Conservation (phyloP, 768 basidiomycete species). For the Tulasnella sp. region DNA sequence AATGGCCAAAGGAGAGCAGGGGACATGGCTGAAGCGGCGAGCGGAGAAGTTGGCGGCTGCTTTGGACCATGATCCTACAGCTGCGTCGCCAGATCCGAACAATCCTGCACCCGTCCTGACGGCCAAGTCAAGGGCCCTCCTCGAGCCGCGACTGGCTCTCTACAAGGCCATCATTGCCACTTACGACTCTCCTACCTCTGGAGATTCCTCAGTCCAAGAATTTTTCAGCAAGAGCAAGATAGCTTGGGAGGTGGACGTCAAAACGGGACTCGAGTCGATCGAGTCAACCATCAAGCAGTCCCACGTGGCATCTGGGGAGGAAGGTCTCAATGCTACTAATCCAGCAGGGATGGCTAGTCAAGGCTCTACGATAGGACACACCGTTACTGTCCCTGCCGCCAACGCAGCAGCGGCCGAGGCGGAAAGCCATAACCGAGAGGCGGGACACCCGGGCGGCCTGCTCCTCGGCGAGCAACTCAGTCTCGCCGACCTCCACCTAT, state of each 20-base stretch:
- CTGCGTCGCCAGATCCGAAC: not conserved
- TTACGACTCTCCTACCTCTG: slow-evolving; percentile 40
- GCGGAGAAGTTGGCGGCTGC: not conserved
- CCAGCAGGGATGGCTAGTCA: too few species aligned
- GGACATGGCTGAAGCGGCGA: not conserved
- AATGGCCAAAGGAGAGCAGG: slow-evolving; percentile 35
- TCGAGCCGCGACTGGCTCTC: slow-evolving; percentile 48
- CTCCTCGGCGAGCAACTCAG: slow-evolving; percentile 68
- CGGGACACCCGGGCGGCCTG: slow-evolving; percentile 27
- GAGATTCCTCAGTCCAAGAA: slow-evolving; percentile 36
- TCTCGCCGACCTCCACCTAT: slow-evolving; percentile 71
- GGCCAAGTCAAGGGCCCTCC: slow-evolving; percentile 39
- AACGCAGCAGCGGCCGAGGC: slow-evolving; percentile 26
- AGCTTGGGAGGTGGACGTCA: slow-evolving; percentile 49
- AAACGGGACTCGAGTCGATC: slow-evolving; percentile 41
- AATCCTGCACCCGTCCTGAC: not conserved
- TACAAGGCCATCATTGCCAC: slow-evolving; percentile 41
- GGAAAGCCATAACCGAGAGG: slow-evolving; percentile 19
- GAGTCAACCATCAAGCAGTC: slow-evolving; percentile 48
- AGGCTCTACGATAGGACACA: not conserved
- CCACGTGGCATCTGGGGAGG: slow-evolving; percentile 12
- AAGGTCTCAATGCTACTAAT: not conserved
- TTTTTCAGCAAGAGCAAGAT: slow-evolving; percentile 45
- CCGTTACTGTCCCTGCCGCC: not conserved
- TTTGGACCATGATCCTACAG: not conserved